Base-by-base conservation (phyloP, 2,329 filamentous ascomycete genomes). In the Bimuria novae-zelandiae region DNA sequence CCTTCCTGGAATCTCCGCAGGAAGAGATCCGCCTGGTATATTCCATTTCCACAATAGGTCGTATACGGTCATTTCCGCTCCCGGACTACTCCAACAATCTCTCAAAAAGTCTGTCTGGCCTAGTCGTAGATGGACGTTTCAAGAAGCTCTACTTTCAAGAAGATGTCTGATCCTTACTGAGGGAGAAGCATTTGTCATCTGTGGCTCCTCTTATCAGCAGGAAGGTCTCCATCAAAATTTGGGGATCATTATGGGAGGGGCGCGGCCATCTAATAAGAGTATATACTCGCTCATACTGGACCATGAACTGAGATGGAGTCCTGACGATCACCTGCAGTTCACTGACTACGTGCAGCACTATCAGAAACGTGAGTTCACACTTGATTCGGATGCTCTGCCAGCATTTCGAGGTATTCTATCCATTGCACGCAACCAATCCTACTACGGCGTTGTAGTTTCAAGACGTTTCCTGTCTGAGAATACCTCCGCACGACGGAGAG, bases 1-100 rank as follows among this genome's bases (percentile, higher is more conserved):
- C 22, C 27, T 43, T 17, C 23, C 21, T 10, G 60, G 4, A 59
- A 64, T 19, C 57, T 66, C 21, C 43, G 55, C 21, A 49, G 48
- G 16, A 19, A 19, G 36, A 16, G 16, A 22, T 16, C 3, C 7
- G 5, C n/a, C 30, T 4, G 21, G 45, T n/a, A 12, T 25, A 21
- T 46, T 32, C 8, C 14, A 19, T 6, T n/a, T 17, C 5, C n/a
- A 16, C 8, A 30, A 39, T 7, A 39, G 4, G 8, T n/a, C 10
- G 11, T 23, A 43, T 12, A 7, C 21, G 5, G 14, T 52, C 4
- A 25, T 3, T 8, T 17, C 37, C 16, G 19, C 16, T 8, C 16
- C 23, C 25, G 36, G n/a, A 4, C 10, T 22, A 16, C 36, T 39
- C 16, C 36, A 47, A n/a, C 22, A 8, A 17, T 19, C 14, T 40